Conservation (phyloP, 768 basidiomycete species). For the Leccinum subtestaceum region DNA sequence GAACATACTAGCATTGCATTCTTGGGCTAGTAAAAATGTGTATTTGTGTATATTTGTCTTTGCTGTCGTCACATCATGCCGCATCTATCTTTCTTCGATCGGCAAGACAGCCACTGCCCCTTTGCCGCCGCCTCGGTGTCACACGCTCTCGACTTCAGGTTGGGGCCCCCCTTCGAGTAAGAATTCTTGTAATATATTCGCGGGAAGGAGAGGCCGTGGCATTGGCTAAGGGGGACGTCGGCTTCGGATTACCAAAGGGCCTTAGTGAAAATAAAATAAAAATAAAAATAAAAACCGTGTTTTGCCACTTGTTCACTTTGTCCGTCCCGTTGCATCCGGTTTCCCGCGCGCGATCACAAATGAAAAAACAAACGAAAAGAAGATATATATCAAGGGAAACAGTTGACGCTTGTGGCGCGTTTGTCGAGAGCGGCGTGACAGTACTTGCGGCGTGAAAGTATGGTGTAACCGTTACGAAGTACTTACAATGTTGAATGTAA, state of each 20-base stretch:
- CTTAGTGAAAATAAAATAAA: neutral
- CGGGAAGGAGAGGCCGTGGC: constrained; percentile 10
- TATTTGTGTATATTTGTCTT: neutral
- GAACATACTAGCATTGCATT: neutral
- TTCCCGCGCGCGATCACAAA: neutral
- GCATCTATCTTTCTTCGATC: constrained; percentile 10
- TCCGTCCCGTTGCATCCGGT: neutral
- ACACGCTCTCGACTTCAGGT: neutral
- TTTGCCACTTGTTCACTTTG: constrained; percentile 7
- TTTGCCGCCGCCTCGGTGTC: neutral
- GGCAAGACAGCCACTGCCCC: neutral
- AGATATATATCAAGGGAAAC: neutral
- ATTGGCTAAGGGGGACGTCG: neutral
- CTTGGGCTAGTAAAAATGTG: neutral
- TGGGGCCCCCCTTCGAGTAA: constrained; percentile 7
- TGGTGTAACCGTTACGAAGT: neutral
- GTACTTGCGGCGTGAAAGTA: neutral
- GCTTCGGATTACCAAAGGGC: neutral
- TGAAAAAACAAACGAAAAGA: neutral
- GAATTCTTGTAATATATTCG: constrained; percentile 13
- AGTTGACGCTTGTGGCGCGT: neutral
- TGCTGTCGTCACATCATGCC: constrained; percentile 11
- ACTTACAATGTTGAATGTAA: too few relatives aligned
- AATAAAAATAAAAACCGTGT: neutral
- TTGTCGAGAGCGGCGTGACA: neutral